phyloP scores from a whole-genome alignment of 768 basidiomycete genomes.

The Phylloporus sp. region DNA sequence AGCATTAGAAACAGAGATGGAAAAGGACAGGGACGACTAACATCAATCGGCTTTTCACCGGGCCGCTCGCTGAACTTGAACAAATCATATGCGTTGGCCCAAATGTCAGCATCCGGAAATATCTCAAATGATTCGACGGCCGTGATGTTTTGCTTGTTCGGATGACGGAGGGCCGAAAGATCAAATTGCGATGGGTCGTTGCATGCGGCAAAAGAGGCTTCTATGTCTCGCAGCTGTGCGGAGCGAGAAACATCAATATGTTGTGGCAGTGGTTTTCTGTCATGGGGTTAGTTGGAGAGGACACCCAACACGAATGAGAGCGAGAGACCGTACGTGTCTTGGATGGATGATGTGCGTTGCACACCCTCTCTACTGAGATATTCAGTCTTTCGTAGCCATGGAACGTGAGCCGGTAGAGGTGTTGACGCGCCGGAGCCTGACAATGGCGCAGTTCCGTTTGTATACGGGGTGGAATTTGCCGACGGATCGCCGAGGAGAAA shows the following conservation, averaged over 20 bases:
- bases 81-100: constrained; percentile 86
- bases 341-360: constrained; percentile 36
- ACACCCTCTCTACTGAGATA: constrained; percentile 68
- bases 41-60: constrained; percentile 70
- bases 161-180: constrained; percentile 61
- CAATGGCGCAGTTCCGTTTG: constrained; percentile 34
- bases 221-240: constrained; percentile 75
- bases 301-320: neutral
- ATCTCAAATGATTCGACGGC: constrained; percentile 81
- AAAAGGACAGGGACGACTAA: constrained; percentile 29
- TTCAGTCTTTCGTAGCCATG: constrained; percentile 91
- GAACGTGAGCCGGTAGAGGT: constrained; percentile 57
- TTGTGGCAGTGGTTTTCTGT: constrained; percentile 47
- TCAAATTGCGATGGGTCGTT: constrained; percentile 53
- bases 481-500: constrained; percentile 69
- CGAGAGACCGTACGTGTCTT: constrained; percentile 50
- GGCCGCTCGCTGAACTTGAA: constrained; percentile 84
- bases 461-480: constrained; percentile 38
- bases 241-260: constrained; percentile 65
- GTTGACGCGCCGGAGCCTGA: constrained; percentile 38
- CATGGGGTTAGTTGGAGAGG: neutral
- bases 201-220: constrained; percentile 61
- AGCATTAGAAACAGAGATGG: neutral
- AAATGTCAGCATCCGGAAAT: constrained; percentile 79
- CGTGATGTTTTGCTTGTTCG: constrained; percentile 67